Evolutionary conservation across 2,329 filamentous ascomycete species (phyloP).

Genomic region (Pyrenophora graminea): DNA sequence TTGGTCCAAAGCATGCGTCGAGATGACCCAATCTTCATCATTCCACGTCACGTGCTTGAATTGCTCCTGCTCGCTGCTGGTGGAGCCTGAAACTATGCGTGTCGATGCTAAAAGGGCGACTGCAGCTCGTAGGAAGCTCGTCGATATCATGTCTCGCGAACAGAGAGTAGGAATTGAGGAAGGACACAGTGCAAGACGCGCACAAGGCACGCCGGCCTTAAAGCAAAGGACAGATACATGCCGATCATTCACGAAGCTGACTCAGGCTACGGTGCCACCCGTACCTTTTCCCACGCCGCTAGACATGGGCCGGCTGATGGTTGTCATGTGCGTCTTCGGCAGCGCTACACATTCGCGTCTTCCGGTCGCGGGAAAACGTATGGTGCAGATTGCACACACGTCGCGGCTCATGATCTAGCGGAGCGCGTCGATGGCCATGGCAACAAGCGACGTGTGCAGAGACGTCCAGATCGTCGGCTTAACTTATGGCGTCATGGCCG

Average conservation of each 20-base stretch:
- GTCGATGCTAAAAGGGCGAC: conserved; percentile 18
- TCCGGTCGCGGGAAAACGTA: not conserved
- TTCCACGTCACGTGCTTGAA: conserved; percentile 60
- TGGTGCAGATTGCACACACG: not conserved
- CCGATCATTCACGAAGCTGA: conserved; percentile 6
- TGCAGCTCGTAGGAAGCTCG: conserved; percentile 6
- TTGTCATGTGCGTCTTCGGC: conserved; percentile 8
- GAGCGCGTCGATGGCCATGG: not conserved
- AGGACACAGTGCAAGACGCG: not conserved
- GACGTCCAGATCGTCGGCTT: conserved; percentile 2
- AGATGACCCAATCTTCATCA: conserved; percentile 60
- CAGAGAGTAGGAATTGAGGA: not conserved
- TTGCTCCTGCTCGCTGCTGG: conserved; percentile 27
- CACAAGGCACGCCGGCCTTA: conserved; percentile 9
- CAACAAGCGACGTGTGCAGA: not conserved
- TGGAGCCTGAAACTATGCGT: conserved; percentile 13
- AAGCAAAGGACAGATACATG: conserved; percentile 13
- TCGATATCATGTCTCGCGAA: conserved; percentile 8
- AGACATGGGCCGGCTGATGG: conserved; percentile 4
- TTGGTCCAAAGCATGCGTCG: conserved; percentile 58
- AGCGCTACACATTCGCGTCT: not conserved
- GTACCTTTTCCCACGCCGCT: conserved; percentile 15
- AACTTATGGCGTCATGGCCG: conserved; percentile 7
- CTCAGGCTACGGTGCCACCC: conserved; percentile 1
- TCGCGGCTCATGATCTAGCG: not conserved